Conservation (phyloP, 257 asterid genomes). For the Lycium ferocissimum region DNA sequence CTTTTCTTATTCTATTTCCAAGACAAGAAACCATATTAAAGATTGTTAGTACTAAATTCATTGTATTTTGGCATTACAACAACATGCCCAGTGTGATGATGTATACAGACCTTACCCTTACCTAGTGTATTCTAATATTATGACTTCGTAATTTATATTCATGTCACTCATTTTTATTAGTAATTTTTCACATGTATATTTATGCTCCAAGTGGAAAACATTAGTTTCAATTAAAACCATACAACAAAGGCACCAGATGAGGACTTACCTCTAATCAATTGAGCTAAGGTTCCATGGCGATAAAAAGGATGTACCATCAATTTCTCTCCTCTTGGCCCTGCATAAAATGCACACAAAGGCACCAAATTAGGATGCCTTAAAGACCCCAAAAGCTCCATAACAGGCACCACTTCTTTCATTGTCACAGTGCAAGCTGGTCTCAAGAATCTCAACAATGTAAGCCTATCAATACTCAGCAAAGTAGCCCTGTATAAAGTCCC, state of each 20-base stretch:
- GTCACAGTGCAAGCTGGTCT: slow-evolving; percentile 90
- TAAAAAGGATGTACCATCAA: slow-evolving; percentile 86
- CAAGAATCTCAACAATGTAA: slow-evolving; percentile 75
- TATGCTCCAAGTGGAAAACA: background rate
- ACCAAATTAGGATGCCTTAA: slow-evolving; percentile 83
- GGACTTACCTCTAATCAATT: slow-evolving; percentile 68
- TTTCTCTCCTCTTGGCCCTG: slow-evolving; percentile 85
- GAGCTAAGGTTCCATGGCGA: slow-evolving; percentile 67
- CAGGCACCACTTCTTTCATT: slow-evolving; percentile 64
- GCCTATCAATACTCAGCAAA: slow-evolving; percentile 61
- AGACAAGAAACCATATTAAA: background rate
- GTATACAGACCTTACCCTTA: too few relatives aligned
- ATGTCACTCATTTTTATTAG: too few relatives aligned
- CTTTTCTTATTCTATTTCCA: background rate
- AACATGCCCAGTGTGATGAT: too few relatives aligned
- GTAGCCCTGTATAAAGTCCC: slow-evolving; percentile 80
- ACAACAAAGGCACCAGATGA: background rate
- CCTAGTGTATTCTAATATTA: too few relatives aligned
- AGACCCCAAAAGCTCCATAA: slow-evolving; percentile 74
- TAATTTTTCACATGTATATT: background rate
- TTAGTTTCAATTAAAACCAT: background rate
- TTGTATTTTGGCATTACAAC: background rate
- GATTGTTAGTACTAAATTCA: background rate
- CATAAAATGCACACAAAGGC: slow-evolving; percentile 81
- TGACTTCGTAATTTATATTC: too few relatives aligned